Conservation (phyloP, 2,329 filamentous ascomycete genomes). For the Aplosporella prunicola region DNA sequence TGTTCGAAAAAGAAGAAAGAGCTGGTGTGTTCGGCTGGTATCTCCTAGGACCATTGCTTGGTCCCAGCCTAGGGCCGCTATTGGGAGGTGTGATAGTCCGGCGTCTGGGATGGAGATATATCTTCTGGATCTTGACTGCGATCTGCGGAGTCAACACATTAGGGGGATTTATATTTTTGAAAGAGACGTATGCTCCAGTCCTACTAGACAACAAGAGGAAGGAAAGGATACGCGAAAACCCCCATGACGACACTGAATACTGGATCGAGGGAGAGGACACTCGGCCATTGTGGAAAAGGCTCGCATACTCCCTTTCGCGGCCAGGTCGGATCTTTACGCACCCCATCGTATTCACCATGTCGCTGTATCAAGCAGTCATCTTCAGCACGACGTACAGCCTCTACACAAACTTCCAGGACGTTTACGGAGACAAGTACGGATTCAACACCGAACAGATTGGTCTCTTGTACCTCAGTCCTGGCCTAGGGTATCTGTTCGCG, state of each 20-base stretch:
- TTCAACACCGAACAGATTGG: slow-evolving; percentile 39
- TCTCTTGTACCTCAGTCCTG: slow-evolving; percentile 36
- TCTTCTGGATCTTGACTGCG: slow-evolving; percentile 40
- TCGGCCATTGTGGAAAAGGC: slow-evolving; percentile 27
- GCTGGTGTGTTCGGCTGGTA: slow-evolving; percentile 40
- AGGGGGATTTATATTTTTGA: slow-evolving; percentile 34
- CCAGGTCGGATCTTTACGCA: slow-evolving; percentile 36
- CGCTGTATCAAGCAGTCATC: slow-evolving; percentile 37
- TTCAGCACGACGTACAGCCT: slow-evolving; percentile 41
- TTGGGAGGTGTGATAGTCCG: slow-evolving; percentile 38
- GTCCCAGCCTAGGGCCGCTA: slow-evolving; percentile 33
- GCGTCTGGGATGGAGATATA: slow-evolving; percentile 39
- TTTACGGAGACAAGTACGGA: slow-evolving; percentile 35
- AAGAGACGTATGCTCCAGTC: slow-evolving; percentile 37
- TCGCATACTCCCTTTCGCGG: slow-evolving; percentile 29
- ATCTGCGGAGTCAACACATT: slow-evolving; percentile 34
- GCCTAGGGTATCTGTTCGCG: slow-evolving; percentile 34
- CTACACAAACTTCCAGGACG: slow-evolving; percentile 41
- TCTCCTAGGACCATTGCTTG: slow-evolving; percentile 35
- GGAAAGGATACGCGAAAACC: slow-evolving; percentile 25
- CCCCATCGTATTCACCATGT: slow-evolving; percentile 39
- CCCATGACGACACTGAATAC: slow-evolving; percentile 30
- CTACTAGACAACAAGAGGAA: slow-evolving; percentile 21
- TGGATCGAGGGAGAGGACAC: slow-evolving; percentile 35
- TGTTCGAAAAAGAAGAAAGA: slow-evolving; percentile 39